Base-by-base conservation (phyloP, 1,139 yeast genomes). In the Candida sp. region DNA sequence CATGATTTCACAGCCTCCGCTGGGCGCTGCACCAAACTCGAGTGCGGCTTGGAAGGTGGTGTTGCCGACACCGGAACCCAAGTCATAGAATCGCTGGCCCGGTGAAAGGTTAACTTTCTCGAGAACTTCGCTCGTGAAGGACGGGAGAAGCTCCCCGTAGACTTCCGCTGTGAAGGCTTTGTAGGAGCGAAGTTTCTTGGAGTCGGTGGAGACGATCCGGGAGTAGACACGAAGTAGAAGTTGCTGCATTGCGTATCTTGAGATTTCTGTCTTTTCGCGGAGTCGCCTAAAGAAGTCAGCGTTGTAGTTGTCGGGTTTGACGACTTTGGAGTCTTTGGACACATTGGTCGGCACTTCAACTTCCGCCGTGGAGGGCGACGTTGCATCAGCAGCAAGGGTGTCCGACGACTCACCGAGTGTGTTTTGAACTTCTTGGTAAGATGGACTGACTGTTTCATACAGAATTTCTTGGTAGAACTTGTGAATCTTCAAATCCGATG, bases 41-140 rank as follows among this genome's bases (percentile, higher is more conserved):
- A 92, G 69, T 0, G 97, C 92, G 0, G 97, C 96, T 66, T 92
- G 98, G 47, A 92, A 79, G 0, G 90, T 88, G 49, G 97, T 90
- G 63, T 92, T 92, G 0, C 97, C 98, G 4, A 93, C 98, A 5
- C 98, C 98, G 0, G 96, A 90, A 0, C 98, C 98, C 37, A 93
- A 74, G 67, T 90, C 98, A 54, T 92, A 85, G 62, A 91, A 92
- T 26, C 77, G 80, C 48, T 83, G 81, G 1, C 69, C 68, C 1
- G 85, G 77, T 33, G 70, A 67, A 47, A 91, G 72, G 1, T 75
- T 77, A 41, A 92, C 88, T 62, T 89, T 83, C 4, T 81, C 73
- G 58, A 88, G 84, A 1, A 90, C 87, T 58, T 80, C 84, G 47
- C 91, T 80, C 38, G 90, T 77, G 61, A 92, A 90, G 4, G 81